Conservation (phyloP, 345 rosid genomes). For the Eucalyptus guilfoylei region DNA sequence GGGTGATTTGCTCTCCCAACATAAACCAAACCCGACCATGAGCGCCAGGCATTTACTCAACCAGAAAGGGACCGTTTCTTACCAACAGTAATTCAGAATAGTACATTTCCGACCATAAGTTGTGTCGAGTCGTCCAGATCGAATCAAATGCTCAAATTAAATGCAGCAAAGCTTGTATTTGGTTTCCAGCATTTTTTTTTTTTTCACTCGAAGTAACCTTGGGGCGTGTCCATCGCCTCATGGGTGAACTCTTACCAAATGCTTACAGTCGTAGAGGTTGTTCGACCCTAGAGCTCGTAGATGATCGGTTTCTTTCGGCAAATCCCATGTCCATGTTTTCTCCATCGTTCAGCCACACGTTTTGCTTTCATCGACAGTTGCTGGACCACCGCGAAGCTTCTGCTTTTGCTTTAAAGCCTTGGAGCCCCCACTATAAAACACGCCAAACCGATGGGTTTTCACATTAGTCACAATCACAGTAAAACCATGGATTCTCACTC, state of each 20-base stretch:
- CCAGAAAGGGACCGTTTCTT: background rate
- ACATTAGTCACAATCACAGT: background rate
- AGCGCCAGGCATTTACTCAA: background rate
- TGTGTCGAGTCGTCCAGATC: background rate
- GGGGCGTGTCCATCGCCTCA: background rate
- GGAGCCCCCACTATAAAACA: background rate
- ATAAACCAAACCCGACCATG: background rate
- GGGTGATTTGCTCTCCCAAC: background rate
- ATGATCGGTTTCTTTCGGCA: background rate
- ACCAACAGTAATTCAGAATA: background rate
- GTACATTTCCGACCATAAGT: background rate
- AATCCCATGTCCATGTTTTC: background rate
- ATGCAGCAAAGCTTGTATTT: background rate
- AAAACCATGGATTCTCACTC: fast-evolving
- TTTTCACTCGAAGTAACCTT: background rate
- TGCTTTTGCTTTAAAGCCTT: background rate
- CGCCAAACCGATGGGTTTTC: background rate
- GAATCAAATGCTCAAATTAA: background rate
- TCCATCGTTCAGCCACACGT: background rate
- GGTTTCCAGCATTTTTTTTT: background rate
- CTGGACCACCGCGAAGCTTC: background rate
- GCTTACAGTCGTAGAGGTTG: background rate
- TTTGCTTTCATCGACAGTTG: background rate
- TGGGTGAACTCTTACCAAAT: background rate
- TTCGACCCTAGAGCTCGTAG: background rate